Evolutionary conservation across 2,329 filamentous ascomycete genomes (phyloP), one percentile per base, ranked within the genome.

Genomic region (Apiospora koreana): DNA sequence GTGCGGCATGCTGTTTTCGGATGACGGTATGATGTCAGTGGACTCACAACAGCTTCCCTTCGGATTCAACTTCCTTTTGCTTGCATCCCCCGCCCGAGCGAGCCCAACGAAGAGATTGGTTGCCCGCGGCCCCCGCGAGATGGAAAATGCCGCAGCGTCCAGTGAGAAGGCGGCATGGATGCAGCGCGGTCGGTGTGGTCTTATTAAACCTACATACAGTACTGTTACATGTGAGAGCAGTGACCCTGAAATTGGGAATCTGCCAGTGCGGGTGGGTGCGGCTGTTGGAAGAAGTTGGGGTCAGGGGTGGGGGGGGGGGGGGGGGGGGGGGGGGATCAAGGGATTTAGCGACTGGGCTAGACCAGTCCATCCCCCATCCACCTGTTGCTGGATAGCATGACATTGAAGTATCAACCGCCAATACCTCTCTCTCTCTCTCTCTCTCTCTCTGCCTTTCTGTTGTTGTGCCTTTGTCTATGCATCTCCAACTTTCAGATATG

Each of bases 1-100:
- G 21, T 62, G 25, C 50, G 50, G 50, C 28, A 58, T 35, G 50
- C 50, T 31, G 50, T 35, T 58, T 35, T 35, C 50, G 50, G 50
- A 31, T 58, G 21, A 58, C 28, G 50, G 50, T 35, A 58, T 62
- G 54, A 62, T 38, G 54, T 62, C 54, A 62, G 54, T 62, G 54
- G 54, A n/a, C n/a, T 62, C 54, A 10, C 18, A 38, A 9, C 21
- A 18, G 42, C 14, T 18, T 45, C 43, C 43, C 43, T 45, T 21
- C 43, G 18, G 43, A 45, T 16, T 21, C 43, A 2, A 21, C n/a
- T 9, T 50, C 25, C 23, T 46, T 46, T 21, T 46, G 43, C 43
- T 6, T n/a, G 43, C 45, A 48, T 23, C 45, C 21, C 8, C 45
- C n/a, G 28, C 46, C 9, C 50, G 18, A n/a, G n/a, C n/a, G n/a